Conservation (phyloP, 768 basidiomycete genomes). For the Kwoniella bestiolae region DNA sequence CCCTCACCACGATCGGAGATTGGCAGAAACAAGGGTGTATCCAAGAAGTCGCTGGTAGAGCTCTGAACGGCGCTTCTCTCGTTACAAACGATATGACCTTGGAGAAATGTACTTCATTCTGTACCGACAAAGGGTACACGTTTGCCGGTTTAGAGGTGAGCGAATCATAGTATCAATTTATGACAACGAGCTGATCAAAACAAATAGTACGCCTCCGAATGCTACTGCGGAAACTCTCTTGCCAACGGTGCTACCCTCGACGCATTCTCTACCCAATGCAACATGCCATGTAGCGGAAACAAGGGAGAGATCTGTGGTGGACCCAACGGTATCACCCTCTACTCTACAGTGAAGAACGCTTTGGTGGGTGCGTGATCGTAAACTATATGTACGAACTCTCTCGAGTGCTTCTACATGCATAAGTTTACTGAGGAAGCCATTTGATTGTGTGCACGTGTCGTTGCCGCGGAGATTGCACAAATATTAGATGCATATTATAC, state of each 20-base stretch:
- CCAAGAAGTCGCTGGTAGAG: slow-evolving; percentile 44
- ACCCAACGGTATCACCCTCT: slow-evolving; percentile 32
- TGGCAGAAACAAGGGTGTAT: slow-evolving; percentile 35
- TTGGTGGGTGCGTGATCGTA: slow-evolving; percentile 6
- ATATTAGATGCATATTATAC: not conserved
- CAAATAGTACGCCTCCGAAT: slow-evolving; percentile 38
- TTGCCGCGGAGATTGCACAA: not conserved
- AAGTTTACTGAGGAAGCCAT: not conserved
- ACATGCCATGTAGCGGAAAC: slow-evolving; percentile 48
- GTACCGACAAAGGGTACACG: slow-evolving; percentile 34
- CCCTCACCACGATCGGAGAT: slow-evolving; percentile 15
- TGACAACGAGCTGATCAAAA: slow-evolving; percentile 8
- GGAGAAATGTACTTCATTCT: slow-evolving; percentile 39
- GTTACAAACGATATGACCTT: slow-evolving; percentile 38
- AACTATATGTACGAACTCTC: not conserved
- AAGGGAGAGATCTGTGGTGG: slow-evolving; percentile 36
- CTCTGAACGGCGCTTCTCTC: slow-evolving; percentile 42
- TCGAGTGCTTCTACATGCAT: not conserved
- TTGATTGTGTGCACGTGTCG: not conserved
- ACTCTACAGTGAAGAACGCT: slow-evolving; percentile 5
- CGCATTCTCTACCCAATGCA: slow-evolving; percentile 28
- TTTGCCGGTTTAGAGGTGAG: slow-evolving; percentile 41
- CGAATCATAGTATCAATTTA: slow-evolving; percentile 29
- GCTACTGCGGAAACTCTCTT: slow-evolving; percentile 49
- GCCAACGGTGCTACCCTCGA: slow-evolving; percentile 37